Conservation (phyloP, 2,329 filamentous ascomycete genomes). For the Lecanicillium sp. region DNA sequence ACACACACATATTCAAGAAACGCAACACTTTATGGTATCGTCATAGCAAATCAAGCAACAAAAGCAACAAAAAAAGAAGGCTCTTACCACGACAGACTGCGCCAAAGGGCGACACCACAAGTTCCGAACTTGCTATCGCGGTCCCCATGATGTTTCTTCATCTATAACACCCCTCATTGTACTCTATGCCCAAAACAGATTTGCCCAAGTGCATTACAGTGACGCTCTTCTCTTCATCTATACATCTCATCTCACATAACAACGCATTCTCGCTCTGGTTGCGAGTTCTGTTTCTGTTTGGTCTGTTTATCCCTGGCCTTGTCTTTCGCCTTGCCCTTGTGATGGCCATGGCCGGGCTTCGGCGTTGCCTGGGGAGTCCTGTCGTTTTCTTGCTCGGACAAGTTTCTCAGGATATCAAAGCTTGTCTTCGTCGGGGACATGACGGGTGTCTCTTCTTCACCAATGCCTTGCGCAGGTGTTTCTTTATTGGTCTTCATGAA, state of each 20-base stretch:
- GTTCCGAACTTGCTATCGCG: too few relatives aligned
- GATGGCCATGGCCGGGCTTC: conserved; percentile 22
- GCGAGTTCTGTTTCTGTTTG: conserved; percentile 15
- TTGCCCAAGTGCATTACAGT: too few relatives aligned
- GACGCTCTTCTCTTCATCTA: too few relatives aligned
- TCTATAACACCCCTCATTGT: too few relatives aligned
- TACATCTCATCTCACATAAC: conserved; percentile 33
- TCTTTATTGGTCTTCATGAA: conserved; percentile 46
- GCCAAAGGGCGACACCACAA: too few relatives aligned
- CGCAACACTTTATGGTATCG: too few relatives aligned
- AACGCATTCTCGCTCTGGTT: conserved; percentile 38
- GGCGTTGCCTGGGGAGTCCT: conserved; percentile 8
- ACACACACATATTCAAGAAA: background rate
- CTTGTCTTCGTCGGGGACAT: conserved; percentile 15
- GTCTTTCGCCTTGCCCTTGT: conserved; percentile 29
- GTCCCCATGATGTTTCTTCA: too few relatives aligned
- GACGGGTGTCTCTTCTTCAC: background rate
- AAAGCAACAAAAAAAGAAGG: too few relatives aligned
- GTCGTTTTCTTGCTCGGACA: conserved; percentile 12
- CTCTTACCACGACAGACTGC: too few relatives aligned
- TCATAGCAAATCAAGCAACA: too few relatives aligned
- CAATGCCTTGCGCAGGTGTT: conserved; percentile 14
- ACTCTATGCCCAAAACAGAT: too few relatives aligned
- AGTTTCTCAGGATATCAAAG: conserved; percentile 24
- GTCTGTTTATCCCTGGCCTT: conserved; percentile 26